phyloP scores from a whole-genome alignment of 805 yeast genomes.

The Lipomyces yamadae region DNA sequence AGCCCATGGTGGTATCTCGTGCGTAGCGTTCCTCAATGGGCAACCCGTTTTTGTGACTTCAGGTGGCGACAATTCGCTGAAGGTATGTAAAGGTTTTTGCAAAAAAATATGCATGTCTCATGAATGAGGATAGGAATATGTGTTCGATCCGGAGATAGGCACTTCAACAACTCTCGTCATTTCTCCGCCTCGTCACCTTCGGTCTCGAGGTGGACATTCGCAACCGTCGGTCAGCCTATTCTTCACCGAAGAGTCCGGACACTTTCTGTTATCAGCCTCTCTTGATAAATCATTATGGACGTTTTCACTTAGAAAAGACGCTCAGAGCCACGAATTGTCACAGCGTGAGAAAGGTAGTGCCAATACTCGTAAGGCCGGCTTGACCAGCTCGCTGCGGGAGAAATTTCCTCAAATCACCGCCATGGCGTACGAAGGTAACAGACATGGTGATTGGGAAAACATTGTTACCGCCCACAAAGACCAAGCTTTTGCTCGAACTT shows the following conservation, averaged over 20 bases:
- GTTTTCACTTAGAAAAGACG: constrained; percentile 91
- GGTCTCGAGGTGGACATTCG: constrained; percentile 98
- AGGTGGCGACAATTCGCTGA: constrained; percentile 88
- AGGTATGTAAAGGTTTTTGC: constrained; percentile 41
- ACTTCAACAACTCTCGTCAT: constrained; percentile 60
- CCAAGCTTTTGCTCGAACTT: constrained; percentile 82
- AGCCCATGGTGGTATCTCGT: constrained; percentile 72
- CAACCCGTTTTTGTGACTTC: constrained; percentile 88
- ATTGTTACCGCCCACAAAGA: constrained; percentile 86
- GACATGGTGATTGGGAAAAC: constrained; percentile 72
- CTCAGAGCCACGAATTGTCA: constrained; percentile 92
- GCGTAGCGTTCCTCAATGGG: constrained; percentile 78
- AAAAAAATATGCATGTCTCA: neutral
- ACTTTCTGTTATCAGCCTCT: constrained; percentile 83
- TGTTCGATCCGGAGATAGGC: constrained; percentile 88
- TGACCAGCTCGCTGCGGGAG: constrained; percentile 49
- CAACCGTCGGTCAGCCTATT: constrained; percentile 78
- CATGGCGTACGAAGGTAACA: constrained; percentile 39
- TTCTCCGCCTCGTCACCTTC: constrained; percentile 86
- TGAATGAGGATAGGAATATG: constrained; percentile 59
- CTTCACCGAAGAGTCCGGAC: constrained; percentile 82
- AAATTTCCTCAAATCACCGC: constrained; percentile 73
- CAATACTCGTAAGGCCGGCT: constrained; percentile 46
- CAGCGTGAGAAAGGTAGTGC: constrained; percentile 64
- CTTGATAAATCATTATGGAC: constrained; percentile 87